A percentile compares a stretch with the other conserved stretches of the same genome.
Evolutionary conservation across 2,329 filamentous ascomycete species (phyloP).

Genomic region (Calonectria pauciramosa): DNA sequence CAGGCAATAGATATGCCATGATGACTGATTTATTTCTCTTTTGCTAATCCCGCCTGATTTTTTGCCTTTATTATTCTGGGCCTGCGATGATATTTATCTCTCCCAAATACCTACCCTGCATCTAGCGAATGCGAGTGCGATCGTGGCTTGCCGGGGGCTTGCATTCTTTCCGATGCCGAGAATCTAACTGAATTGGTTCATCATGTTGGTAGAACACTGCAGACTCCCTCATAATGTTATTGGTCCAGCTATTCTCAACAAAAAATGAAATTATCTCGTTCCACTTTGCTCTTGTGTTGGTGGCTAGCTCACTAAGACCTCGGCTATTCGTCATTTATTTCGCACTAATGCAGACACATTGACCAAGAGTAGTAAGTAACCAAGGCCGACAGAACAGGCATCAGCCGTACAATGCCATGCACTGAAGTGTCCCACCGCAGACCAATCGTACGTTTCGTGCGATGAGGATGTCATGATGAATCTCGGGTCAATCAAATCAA

Average conservation of each 20-base stretch:
- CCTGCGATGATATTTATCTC: background rate
- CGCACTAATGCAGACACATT: background rate
- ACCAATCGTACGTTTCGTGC: too few species aligned
- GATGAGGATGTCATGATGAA: too few species aligned
- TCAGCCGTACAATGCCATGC: background rate
- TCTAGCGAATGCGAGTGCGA: conserved; percentile 7
- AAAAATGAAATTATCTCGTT: background rate
- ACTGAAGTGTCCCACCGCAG: too few species aligned
- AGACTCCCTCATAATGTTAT: background rate
- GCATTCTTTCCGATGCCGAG: background rate
- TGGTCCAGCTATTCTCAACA: background rate
- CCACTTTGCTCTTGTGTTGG: background rate
- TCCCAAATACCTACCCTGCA: background rate
- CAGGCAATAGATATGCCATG: background rate
- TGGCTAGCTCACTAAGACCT: background rate
- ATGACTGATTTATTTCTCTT: background rate
- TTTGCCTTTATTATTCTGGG: background rate
- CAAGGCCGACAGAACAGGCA: background rate
- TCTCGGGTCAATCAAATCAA: too few species aligned
- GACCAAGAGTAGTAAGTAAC: background rate
- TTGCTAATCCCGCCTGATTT: too few species aligned
- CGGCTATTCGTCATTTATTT: background rate
- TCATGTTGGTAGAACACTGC: too few species aligned
- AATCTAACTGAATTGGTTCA: background rate
- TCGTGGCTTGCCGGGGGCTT: background rate